Base-by-base conservation (phyloP, 2,329 filamentous ascomycete genomes). In the Sclerotinia minor region DNA sequence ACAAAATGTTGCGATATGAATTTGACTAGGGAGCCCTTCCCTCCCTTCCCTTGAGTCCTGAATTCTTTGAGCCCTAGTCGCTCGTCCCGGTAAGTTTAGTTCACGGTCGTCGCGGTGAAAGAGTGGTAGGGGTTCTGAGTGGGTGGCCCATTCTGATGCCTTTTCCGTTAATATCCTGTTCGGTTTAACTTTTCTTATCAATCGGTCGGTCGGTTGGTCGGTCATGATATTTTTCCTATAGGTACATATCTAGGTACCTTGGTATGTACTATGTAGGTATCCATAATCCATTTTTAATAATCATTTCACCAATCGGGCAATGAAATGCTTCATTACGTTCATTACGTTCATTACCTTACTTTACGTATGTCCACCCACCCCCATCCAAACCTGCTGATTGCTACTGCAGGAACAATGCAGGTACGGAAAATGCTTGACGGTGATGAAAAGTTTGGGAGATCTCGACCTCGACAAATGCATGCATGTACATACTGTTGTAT, bases 391-490 rank as follows among this genome's bases (percentile, higher is more conserved):
- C 50, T 64, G 49, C 58, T 47, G 64, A 55, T 67, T 58, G 52
- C 66, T 71, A 60, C 73, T 74, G 73, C 73, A 75, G 72, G 73
- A 71, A 74, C 73, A 54, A 73, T 74, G 74, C 73, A 75, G 74
- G 74, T 72, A 75, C 73, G 17, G 45, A 50, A 49, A 64, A 63
- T 64, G 64, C 61, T 55, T 35, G 26, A 49, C 54, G 29, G 35
- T 44, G 29, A 52, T 38, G 58, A 38, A 38, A 70, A 53, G 63
- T 60, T 67, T 65, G 61, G 26, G 54, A 59, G 63, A 57, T 59
- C 55, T 52, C 9, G 24, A 60, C 44, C 45, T 58, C 32, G 38
- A 17, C 54, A 49, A 47, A 58, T 66, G 64, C 64, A 52, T 66
- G 53, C 59, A 52, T 49, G 58, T 7, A 35, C 8, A 4, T 29